Conservation (phyloP, 83 land plant species). For the Picea mariana region DNA sequence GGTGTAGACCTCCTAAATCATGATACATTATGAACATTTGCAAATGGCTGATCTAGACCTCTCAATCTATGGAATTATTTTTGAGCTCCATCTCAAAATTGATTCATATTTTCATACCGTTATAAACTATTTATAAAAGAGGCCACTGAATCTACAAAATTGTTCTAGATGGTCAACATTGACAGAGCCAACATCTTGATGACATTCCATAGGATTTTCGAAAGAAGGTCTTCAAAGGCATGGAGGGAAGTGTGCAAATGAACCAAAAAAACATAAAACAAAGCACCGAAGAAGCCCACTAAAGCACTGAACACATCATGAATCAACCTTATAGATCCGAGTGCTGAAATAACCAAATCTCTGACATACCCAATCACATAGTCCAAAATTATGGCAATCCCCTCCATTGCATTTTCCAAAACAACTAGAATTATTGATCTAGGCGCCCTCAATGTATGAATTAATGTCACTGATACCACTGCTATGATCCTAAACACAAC, state of each 20-base stretch:
- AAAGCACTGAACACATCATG: not conserved
- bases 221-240: constrained; percentile 5
- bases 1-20: too few relatives aligned
- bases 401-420: not conserved
- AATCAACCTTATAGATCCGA: not conserved
- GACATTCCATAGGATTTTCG: not conserved
- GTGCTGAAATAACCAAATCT: not conserved
- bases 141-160: constrained; percentile 6
- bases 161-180: not conserved
- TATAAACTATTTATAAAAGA: constrained; percentile 2
- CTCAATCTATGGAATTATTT: too few relatives aligned
- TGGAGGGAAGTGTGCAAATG: constrained; percentile 7
- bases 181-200: constrained; percentile 1
- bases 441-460: not conserved
- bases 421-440: not conserved
- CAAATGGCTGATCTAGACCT: too few relatives aligned
- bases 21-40: too few relatives aligned
- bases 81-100: too few relatives aligned
- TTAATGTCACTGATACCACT: not conserved
- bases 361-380: not conserved
- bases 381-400: constrained; percentile 4
- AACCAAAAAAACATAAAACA: constrained; percentile 4
- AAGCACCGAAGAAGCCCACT: not conserved
- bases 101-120: not conserved
- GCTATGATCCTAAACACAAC: not conserved